Conservation (phyloP, 164 flowering plant species). For the Cinnamomum chago region DNA sequence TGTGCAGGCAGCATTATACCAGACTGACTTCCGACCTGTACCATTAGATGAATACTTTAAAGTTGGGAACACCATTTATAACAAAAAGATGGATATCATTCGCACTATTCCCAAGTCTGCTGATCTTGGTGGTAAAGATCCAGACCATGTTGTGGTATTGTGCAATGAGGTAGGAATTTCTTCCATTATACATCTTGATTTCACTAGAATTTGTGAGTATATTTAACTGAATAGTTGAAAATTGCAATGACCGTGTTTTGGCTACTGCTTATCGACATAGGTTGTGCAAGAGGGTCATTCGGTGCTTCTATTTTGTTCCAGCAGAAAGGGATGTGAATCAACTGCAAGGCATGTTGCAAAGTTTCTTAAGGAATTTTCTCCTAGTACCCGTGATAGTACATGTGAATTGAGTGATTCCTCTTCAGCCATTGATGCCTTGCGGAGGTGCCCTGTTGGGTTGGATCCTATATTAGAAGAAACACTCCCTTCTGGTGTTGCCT, state of each 20-base stretch:
- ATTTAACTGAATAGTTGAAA: not conserved
- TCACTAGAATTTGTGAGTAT: not conserved
- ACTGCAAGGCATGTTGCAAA: conserved; percentile 85
- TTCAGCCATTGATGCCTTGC: conserved; percentile 77
- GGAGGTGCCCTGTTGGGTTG: conserved; percentile 75
- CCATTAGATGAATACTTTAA: conserved; percentile 90
- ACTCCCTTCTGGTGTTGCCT: conserved; percentile 91
- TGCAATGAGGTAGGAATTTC: conserved; percentile 76
- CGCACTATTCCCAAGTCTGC: conserved; percentile 65
- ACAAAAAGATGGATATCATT: conserved; percentile 63
- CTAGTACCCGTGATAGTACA: conserved; percentile 26
- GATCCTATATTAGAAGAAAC: conserved; percentile 89
- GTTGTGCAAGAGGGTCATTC: conserved; percentile 97
- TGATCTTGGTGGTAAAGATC: conserved; percentile 94
- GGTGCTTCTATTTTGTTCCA: conserved; percentile 88
- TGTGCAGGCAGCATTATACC: conserved; percentile 80
- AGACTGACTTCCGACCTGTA: conserved; percentile 93
- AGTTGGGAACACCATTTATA: conserved; percentile 72
- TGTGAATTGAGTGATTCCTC: conserved; percentile 49
- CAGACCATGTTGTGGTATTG: conserved; percentile 84
- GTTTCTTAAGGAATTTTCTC: conserved; percentile 52
- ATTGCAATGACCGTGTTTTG: not conserved
- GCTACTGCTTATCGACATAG: conserved; percentile 23
- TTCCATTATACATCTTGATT: not conserved
- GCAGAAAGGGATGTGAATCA: conserved; percentile 96